Evolutionary conservation across 306 rosid species (phyloP), one percentile per base, ranked within the genome.

Genomic region (Abrus precatorius): DNA sequence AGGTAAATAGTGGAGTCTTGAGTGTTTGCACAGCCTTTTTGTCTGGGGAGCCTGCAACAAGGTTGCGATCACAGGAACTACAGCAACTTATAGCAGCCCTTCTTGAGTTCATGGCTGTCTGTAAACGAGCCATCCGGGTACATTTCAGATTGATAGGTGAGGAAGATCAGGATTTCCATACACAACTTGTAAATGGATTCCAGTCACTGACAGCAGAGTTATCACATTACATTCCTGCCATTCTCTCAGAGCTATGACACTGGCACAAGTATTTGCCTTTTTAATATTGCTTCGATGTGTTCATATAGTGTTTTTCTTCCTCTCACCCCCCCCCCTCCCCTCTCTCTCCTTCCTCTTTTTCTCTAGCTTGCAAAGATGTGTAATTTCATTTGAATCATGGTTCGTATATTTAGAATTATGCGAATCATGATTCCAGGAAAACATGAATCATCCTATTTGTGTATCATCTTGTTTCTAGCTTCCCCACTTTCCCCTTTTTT

Each of bases 1-100:
- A 95, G 99, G 99, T 95, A 12, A 95, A 95, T 70, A 95, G 99
- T 72, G 99, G 99, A 64, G 99, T 95, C 33, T 83, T 95, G 69
- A 95, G 99, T 77, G 97, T 95, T 34, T 95, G 99, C 89, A 95
- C 99, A 3, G 99, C 99, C 73, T 95, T 95, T 89, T 88, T 95
- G 85, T 95, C 99, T 0, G 99, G 99, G 40, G 99, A 95, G 82
- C 98, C 99, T 30, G 99, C 99, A 0, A 95, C 99, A 0, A 88
- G 99, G 88, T 72, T 95, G 85, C 93, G 99, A 40, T 91, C 99
- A 0, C 99, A 95, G 84, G 99, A 93, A 90, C 84, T 95, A 65
- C 99, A 95, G 88, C 99, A 95, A 81, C 99, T 95, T 38, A 95
- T 95, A 13, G 99, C 99, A 4, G 99, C 99, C 0, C 98, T 95